These are phyloP conservation scores for Aureobasidium sp. DNA, from an alignment of 2,329 filamentous ascomycete genomes.

Conservation along the genomic window DNA sequence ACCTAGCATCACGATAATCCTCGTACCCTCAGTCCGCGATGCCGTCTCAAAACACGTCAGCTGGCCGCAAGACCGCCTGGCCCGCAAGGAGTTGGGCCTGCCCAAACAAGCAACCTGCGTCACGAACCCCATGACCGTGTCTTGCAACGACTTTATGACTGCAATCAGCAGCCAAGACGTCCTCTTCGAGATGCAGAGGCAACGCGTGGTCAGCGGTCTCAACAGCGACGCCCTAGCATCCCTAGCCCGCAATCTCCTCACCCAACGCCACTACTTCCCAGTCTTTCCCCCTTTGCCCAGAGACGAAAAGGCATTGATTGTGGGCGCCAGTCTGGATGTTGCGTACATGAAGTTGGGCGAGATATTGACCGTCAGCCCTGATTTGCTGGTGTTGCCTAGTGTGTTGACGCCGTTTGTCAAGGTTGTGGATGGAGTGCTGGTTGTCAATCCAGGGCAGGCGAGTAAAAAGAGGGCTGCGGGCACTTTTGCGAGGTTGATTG, in stretches of 20 bases:
- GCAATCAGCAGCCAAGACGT: constrained; percentile 79
- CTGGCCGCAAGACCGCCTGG: constrained; percentile 73
- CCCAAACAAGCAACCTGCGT: constrained; percentile 70
- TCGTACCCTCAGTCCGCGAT: constrained; percentile 78
- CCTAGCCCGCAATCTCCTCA: constrained; percentile 70
- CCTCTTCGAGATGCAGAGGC: constrained; percentile 60
- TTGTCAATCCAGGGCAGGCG: constrained; percentile 82
- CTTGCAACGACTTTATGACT: constrained; percentile 77
- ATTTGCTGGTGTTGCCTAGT: constrained; percentile 78
- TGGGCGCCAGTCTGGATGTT: constrained; percentile 73
- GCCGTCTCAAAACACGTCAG: constrained; percentile 75
- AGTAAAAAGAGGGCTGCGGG: constrained; percentile 80
- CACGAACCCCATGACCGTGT: constrained; percentile 84
- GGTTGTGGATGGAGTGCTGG: constrained; percentile 82
- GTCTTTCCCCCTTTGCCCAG: constrained; percentile 71
- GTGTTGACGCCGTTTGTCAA: constrained; percentile 79
- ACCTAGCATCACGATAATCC: constrained; percentile 72
- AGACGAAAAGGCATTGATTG: constrained; percentile 46
- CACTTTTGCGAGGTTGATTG: constrained; percentile 73
- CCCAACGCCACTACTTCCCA: constrained; percentile 87
- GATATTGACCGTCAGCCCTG: constrained; percentile 78
- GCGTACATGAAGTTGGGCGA: constrained; percentile 84
- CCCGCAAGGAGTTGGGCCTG: constrained; percentile 65
- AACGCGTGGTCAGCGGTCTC: constrained; percentile 54
- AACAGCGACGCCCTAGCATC: constrained; percentile 61